A percentile compares a stretch with the other conserved stretches of the same genome.
phyloP scores from a whole-genome alignment of 352 stramenopile genomes.

The Hyaloperonospora arabidopsidis region DNA sequence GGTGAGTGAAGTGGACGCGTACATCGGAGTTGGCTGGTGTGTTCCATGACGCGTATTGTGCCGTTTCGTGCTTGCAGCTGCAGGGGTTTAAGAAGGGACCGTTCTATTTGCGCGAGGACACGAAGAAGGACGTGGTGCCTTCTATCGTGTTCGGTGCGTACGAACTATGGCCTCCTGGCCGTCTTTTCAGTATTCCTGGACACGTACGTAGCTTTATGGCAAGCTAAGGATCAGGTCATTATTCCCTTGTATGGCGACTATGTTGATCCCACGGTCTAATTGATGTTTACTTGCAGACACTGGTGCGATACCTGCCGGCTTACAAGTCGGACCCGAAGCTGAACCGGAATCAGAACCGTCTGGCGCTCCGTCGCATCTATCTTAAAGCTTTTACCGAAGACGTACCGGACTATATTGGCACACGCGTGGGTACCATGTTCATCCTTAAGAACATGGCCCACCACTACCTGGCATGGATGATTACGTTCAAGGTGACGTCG shows the following conservation, averaged over 20 bases:
- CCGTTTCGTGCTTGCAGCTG: slow-evolving; percentile 30
- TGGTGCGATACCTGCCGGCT: slow-evolving; percentile 70
- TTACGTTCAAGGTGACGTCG: slow-evolving; percentile 56
- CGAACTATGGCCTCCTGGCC: slow-evolving; percentile 71
- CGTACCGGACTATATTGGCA: slow-evolving; percentile 59
- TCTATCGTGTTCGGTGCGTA: slow-evolving; percentile 75
- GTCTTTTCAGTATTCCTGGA: slow-evolving; percentile 62
- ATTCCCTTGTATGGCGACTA: slow-evolving; percentile 16
- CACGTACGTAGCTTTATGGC: slow-evolving; percentile 30
- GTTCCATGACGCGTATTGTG: slow-evolving; percentile 1
- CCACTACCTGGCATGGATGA: slow-evolving; percentile 61
- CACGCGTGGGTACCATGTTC: slow-evolving; percentile 38
- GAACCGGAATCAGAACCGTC: slow-evolving; percentile 75
- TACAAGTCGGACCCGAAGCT: slow-evolving; percentile 55
- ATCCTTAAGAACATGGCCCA: slow-evolving; percentile 56
- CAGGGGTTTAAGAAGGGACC: slow-evolving; percentile 85
- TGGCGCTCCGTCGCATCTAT: slow-evolving; percentile 74
- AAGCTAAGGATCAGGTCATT: slow-evolving; percentile 16
- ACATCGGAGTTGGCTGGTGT: neutral
- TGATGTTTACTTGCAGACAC: slow-evolving; percentile 27
- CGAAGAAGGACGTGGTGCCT: slow-evolving; percentile 74
- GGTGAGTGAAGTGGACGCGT: slow-evolving; percentile 15
- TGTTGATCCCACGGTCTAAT: neutral
- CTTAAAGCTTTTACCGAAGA: slow-evolving; percentile 64
- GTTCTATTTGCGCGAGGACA: slow-evolving; percentile 79